Percentiles rank a stretch among this genome's conserved stretches.
Conservation (phyloP, 306 rosid species). For the Hippophae gyantsensis region DNA sequence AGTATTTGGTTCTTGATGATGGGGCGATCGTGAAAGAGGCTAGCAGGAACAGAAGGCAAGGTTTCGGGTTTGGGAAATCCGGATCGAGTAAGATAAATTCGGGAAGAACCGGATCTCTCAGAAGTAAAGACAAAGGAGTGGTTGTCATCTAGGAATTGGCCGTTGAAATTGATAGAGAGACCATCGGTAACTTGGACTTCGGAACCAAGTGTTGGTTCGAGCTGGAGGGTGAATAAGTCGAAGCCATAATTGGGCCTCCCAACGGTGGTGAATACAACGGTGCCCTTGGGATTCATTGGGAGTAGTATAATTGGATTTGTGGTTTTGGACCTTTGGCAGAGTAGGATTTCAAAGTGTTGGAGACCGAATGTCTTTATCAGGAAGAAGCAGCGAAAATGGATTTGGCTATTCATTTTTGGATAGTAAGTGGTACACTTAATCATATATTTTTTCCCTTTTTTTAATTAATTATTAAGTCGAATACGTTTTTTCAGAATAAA, state of each 20-base stretch:
- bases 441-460: no score
- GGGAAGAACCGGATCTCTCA: slow-evolving; percentile 54
- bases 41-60: slow-evolving; percentile 23
- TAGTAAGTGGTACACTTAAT: no score
- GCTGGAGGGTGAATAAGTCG: slow-evolving; percentile 46
- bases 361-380: no score
- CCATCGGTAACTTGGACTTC: slow-evolving; percentile 64
- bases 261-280: slow-evolving; percentile 48
- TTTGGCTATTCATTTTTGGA: no score
- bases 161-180: slow-evolving; percentile 66
- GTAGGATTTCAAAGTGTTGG: no score
- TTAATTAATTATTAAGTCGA: no score
- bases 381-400: no score
- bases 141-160: slow-evolving; percentile 37
- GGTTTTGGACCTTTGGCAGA: no score
- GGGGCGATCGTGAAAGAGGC: slow-evolving; percentile 67
- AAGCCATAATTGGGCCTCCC: slow-evolving; percentile 64
- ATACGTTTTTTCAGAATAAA: no score
- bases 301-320: no score
- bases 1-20: slow-evolving; percentile 27
- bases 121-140: slow-evolving; percentile 47
- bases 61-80: slow-evolving; percentile 19
- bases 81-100: slow-evolving; percentile 32
- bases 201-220: slow-evolving; percentile 3
- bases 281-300: slow-evolving; percentile 38